phyloP scores from a whole-genome alignment of 2,329 filamentous ascomycete species.

The Exophiala bonariae region DNA sequence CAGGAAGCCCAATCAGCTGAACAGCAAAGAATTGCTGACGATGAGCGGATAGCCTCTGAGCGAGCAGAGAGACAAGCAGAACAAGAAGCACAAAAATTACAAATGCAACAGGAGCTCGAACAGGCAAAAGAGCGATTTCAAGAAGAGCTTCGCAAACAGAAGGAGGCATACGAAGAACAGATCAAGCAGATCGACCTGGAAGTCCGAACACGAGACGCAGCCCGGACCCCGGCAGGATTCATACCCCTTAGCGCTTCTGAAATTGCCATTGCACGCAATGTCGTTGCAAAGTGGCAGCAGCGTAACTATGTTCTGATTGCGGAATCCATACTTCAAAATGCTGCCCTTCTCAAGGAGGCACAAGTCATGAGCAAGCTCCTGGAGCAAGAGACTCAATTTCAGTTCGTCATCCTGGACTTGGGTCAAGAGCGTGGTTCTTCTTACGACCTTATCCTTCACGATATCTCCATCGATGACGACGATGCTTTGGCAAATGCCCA shows the following conservation, averaged over 20 bases:
- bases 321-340: slow-evolving; percentile 84
- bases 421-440: slow-evolving; percentile 89
- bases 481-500: slow-evolving; percentile 73
- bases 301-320: slow-evolving; percentile 92
- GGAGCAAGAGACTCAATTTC: slow-evolving; percentile 88
- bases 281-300: slow-evolving; percentile 74
- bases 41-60: slow-evolving; percentile 72
- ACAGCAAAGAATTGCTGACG: slow-evolving; percentile 76
- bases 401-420: slow-evolving; percentile 87
- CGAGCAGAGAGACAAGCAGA: slow-evolving; percentile 71
- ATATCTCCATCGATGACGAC: slow-evolving; percentile 83
- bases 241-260: slow-evolving; percentile 68
- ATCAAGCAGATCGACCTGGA: slow-evolving; percentile 68
- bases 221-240: slow-evolving; percentile 39
- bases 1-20: slow-evolving; percentile 81
- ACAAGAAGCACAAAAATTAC: slow-evolving; percentile 69
- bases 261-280: slow-evolving; percentile 65
- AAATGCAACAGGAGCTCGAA: slow-evolving; percentile 79
- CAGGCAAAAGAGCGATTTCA: slow-evolving; percentile 87
- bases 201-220: slow-evolving; percentile 54
- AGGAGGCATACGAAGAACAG: slow-evolving; percentile 79
- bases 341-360: slow-evolving; percentile 85
- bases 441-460: slow-evolving; percentile 94
- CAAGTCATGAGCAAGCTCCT: slow-evolving; percentile 98
- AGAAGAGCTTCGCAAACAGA: slow-evolving; percentile 77